Conservation (phyloP, 306 rosid genomes). For the Cucumis sativus region Cucumber_9930_V3 NC_026659.2:3780001-3780500, state of each 20-base stretch:
- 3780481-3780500: neutral
- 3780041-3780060: neutral
- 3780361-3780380: constrained; percentile 94
- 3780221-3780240: constrained; percentile 12
- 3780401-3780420: constrained; percentile 83
- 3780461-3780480: constrained; percentile 9
- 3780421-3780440: constrained; percentile 85
- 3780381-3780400: constrained; percentile 92
- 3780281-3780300: constrained; percentile 78
- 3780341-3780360: constrained; percentile 82
- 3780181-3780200: constrained; percentile 60
- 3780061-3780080: neutral
- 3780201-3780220: neutral
- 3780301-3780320: constrained; percentile 62
- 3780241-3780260: neutral
- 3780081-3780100: neutral
- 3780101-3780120: neutral
- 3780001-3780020: constrained; percentile 64
- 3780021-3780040: constrained; percentile 68
- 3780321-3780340: constrained; percentile 73
- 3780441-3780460: constrained; percentile 50
- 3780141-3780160: constrained; percentile 95
- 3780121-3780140: constrained; percentile 92
- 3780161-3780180: constrained; percentile 95
- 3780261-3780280: constrained; percentile 80